Conservation (phyloP, 495 filamentous ascomycete species). For the Aspergillus haitiensis region DNA sequence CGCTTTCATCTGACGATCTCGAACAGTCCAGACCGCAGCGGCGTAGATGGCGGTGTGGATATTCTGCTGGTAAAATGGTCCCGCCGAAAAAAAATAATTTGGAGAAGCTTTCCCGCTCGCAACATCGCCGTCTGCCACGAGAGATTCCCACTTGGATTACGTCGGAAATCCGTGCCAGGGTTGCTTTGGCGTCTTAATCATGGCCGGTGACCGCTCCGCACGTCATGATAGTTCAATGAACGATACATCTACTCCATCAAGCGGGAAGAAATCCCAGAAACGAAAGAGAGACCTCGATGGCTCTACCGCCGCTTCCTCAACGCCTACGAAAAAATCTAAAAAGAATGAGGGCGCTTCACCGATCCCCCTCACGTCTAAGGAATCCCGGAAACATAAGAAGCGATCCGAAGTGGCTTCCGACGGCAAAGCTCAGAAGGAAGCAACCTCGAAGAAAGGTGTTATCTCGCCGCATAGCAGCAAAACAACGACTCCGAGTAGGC, state of each 20-base stretch:
- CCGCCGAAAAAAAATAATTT: constrained; percentile 29
- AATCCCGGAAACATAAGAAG: constrained; percentile 31
- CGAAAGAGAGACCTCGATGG: constrained; percentile 42
- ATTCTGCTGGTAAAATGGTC: constrained; percentile 27
- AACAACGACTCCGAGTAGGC: constrained; percentile 24
- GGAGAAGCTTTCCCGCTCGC: constrained; percentile 17
- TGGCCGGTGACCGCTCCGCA: constrained; percentile 29
- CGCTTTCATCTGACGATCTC: constrained; percentile 14
- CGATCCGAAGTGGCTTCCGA: constrained; percentile 20
- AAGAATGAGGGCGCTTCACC: constrained; percentile 30
- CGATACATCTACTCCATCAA: constrained; percentile 22
- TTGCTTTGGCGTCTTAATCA: constrained; percentile 23
- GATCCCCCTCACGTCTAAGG: constrained; percentile 17
- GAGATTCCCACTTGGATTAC: background rate
- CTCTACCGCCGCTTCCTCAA: constrained; percentile 28
- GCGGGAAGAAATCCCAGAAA: constrained; percentile 36
- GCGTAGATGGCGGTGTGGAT: constrained; percentile 18
- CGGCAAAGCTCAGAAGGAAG: constrained; percentile 24
- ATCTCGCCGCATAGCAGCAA: constrained; percentile 31
- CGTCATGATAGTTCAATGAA: constrained; percentile 24
- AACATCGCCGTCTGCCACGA: constrained; percentile 5
- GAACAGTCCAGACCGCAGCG: constrained; percentile 28
- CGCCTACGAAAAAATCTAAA: constrained; percentile 43
- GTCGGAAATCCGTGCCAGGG: constrained; percentile 5
- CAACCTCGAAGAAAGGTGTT: constrained; percentile 33